Evolutionary conservation across 345 rosid species (phyloP).

Genomic region (Dipteronia sinensis): DNA sequence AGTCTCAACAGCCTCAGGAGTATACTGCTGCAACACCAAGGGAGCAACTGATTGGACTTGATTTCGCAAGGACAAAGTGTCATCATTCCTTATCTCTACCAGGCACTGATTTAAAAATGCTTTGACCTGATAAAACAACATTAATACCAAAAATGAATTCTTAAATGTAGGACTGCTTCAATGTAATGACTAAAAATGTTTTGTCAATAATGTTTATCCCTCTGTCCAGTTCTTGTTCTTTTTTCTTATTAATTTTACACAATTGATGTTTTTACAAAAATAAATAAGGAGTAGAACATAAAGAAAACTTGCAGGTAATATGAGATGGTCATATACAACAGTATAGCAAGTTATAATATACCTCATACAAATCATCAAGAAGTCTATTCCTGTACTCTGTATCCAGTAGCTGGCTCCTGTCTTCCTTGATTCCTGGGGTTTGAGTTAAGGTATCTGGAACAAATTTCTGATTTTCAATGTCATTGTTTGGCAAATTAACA

Average conservation of each 20-base stretch:
- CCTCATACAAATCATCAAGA: slow-evolving; percentile 94
- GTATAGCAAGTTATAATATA: slow-evolving; percentile 26
- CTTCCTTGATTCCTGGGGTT: slow-evolving; percentile 45
- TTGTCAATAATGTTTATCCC: neutral
- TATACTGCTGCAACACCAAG: slow-evolving; percentile 84
- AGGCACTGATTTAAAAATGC: slow-evolving; percentile 80
- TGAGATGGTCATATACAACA: neutral
- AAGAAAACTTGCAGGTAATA: slow-evolving; percentile 5
- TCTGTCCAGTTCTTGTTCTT: neutral
- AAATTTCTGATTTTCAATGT: slow-evolving; percentile 40
- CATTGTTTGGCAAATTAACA: slow-evolving; percentile 34
- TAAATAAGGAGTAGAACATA: neutral
- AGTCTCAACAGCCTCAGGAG: slow-evolving; percentile 72
- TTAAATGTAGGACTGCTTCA: neutral
- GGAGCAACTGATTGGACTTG: slow-evolving; percentile 93
- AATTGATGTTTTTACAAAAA: neutral
- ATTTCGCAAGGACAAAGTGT: slow-evolving; percentile 84
- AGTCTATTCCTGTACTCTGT: slow-evolving; percentile 89
- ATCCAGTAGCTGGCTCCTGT: slow-evolving; percentile 81
- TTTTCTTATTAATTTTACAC: neutral
- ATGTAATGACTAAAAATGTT: neutral
- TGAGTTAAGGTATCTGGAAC: slow-evolving; percentile 38
- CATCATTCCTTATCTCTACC: slow-evolving; percentile 72
- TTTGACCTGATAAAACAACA: slow-evolving; percentile 57
- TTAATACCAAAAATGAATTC: slow-evolving; percentile 19